These are phyloP conservation scores for Helicostylum pulchrum DNA, from an alignment of 192 early-diverging fungal genomes.

Conservation along the genomic window DNA sequence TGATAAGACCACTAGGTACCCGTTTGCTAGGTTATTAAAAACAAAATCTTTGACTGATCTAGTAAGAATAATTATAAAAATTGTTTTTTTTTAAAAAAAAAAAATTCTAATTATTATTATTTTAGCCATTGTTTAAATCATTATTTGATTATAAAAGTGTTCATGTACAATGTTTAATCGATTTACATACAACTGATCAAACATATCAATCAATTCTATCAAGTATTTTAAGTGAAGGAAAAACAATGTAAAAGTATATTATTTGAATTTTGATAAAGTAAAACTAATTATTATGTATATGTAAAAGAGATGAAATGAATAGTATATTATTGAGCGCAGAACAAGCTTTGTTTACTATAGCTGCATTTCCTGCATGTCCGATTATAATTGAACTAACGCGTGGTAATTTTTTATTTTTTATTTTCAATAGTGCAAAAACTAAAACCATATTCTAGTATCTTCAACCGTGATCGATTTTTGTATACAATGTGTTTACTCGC, in stretches of 20 bases:
- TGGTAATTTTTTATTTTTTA: conserved; percentile 2
- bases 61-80: neutral
- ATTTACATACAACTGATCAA: neutral
- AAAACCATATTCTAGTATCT: neutral
- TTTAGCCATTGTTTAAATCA: neutral
- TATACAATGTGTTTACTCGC: neutral
- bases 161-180: neutral
- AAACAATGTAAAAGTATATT: neutral
- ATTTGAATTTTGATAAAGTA: neutral
- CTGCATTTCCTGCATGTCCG: conserved; percentile 6
- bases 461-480: neutral
- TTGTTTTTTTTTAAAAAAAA: neutral
- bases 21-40: neutral
- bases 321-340: neutral
- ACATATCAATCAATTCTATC: neutral
- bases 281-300: neutral
- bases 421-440: neutral
- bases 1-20: neutral
- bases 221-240: conserved; percentile 4
- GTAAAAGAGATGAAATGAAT: neutral
- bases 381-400: neutral
- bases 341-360: neutral
- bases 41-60: neutral
- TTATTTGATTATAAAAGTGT: conserved; percentile 5
- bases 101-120: neutral